Conservation (phyloP, 805 yeast species). For the Saitoella complicata region DNA sequence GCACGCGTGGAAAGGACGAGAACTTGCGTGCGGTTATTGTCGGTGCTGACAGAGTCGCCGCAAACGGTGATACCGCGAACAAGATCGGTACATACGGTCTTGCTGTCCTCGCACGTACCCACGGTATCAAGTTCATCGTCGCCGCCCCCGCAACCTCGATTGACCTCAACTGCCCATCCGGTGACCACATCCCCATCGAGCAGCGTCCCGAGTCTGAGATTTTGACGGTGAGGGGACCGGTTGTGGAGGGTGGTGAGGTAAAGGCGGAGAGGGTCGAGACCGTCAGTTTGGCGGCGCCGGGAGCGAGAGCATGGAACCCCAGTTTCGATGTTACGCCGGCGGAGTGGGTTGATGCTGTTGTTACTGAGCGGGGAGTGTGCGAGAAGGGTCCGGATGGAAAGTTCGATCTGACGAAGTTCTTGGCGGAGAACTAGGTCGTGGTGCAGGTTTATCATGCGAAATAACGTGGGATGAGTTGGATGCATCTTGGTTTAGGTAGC, state of each 20-base stretch:
- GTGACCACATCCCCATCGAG: slow-evolving; percentile 69
- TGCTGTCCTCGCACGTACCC: slow-evolving; percentile 53
- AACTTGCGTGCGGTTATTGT: slow-evolving; percentile 82
- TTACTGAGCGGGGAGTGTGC: slow-evolving; percentile 59
- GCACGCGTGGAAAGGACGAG: slow-evolving; percentile 22
- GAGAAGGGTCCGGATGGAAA: slow-evolving; percentile 34
- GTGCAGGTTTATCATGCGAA: too few relatives aligned
- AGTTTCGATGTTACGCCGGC: slow-evolving; percentile 89
- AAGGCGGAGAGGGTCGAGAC: slow-evolving; percentile 24
- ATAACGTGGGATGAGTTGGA: too few relatives aligned
- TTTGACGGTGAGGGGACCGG: slow-evolving; percentile 57
- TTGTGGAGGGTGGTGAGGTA: slow-evolving; percentile 21
- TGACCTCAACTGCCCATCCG: slow-evolving; percentile 48
- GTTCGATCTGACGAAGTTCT: slow-evolving; percentile 27
- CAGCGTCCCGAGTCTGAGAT: slow-evolving; percentile 72
- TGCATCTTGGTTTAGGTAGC: too few relatives aligned
- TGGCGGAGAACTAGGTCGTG: not conserved
- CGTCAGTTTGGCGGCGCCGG: slow-evolving; percentile 72
- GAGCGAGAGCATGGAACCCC: slow-evolving; percentile 85
- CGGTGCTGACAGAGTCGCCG: slow-evolving; percentile 89
- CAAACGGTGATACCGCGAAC: slow-evolving; percentile 91
- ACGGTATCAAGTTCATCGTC: slow-evolving; percentile 66
- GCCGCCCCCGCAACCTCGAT: slow-evolving; percentile 93
- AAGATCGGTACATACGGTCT: slow-evolving; percentile 91
- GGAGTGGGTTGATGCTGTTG: slow-evolving; percentile 66